Evolutionary conservation across 2,329 filamentous ascomycete genomes (phyloP).

Genomic region (Diaporthe humulicola): DNA sequence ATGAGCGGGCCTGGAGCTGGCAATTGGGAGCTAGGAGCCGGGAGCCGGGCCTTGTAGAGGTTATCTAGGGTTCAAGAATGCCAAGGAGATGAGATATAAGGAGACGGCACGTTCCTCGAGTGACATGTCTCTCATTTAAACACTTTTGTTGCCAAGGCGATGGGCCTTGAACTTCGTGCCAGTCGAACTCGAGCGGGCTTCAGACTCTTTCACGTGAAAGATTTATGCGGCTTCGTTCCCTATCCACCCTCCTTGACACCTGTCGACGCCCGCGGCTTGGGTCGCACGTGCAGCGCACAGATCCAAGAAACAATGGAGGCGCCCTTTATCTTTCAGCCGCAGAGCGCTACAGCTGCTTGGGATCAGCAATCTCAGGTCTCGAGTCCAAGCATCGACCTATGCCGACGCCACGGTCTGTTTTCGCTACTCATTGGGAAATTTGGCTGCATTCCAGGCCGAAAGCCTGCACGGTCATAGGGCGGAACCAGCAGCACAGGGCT

Average conservation of each 20-base stretch:
- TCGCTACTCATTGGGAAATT: not conserved
- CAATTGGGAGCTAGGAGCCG: not conserved
- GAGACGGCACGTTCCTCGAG: conserved; percentile 17
- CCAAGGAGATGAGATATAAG: conserved; percentile 6
- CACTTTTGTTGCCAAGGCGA: conserved; percentile 3
- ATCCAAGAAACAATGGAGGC: conserved; percentile 3
- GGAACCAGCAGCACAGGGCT: not conserved
- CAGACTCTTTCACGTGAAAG: not conserved
- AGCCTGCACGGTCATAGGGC: not conserved
- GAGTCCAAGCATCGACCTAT: not conserved
- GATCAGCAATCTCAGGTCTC: not conserved
- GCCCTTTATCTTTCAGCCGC: conserved; percentile 13
- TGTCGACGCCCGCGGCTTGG: not conserved
- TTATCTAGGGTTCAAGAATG: not conserved
- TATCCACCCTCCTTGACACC: not conserved
- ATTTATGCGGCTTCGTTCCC: not conserved
- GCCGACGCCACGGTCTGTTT: not conserved
- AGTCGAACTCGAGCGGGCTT: not conserved
- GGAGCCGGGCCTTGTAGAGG: not conserved
- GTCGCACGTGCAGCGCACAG: conserved; percentile 16
- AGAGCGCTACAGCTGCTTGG: not conserved
- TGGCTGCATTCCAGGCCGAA: not conserved
- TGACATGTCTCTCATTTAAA: not conserved
- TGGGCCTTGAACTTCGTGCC: not conserved
- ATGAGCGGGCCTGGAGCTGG: not conserved